Evolutionary conservation across 75 land plant species (phyloP), one percentile per base, ranked within the genome.

Genomic region (Sequoiadendron giganteum): DNA sequence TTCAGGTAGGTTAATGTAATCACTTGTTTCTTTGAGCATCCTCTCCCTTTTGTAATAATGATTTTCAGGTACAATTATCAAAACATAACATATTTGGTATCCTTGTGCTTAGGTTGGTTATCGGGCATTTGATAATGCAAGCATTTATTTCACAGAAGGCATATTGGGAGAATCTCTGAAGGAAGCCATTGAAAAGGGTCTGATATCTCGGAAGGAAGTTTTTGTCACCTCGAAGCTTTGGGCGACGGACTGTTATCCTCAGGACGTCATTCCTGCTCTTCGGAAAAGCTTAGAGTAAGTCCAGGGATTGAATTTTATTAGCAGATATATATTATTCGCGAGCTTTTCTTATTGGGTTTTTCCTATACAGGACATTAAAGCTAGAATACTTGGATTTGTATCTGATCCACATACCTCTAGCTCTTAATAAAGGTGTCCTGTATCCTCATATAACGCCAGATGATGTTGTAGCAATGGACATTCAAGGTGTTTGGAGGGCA

Each of bases 211-310:
- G 42, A 91, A 93, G 19, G 95, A 94, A 5, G 40, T 93, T 55
- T 94, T 94, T 86, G 89, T 94, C 25, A 92, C 93, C 15, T 88
- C 93, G 43, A 92, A 92, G 83, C 91, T 92, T 7, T 88, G 86
- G 87, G 10, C 87, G 16, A 85, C 52, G 10, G 91, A 94, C 34
- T 84, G 89, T 81, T 68, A 68, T 28, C 30, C 72, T 25, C 88
- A 91, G 47, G 93, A 89, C 82, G 94, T 92, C 49, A 87, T 93
- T 47, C 89, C 90, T 19, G 91, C 90, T 21, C 90, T 94, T 36
- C 85, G 90, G 19, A 86, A 85, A 19, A 88, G 91, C 55, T 88
- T 94, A 73, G 18, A 84, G 95, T 94, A 91, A 84, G 82, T 28
- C 43, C 0, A 52, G 55, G 55, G 16, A 52, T 52, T 52, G 55